Conservation (phyloP, 2,329 filamentous ascomycete genomes). For the Leptodontidium sp. region DNA sequence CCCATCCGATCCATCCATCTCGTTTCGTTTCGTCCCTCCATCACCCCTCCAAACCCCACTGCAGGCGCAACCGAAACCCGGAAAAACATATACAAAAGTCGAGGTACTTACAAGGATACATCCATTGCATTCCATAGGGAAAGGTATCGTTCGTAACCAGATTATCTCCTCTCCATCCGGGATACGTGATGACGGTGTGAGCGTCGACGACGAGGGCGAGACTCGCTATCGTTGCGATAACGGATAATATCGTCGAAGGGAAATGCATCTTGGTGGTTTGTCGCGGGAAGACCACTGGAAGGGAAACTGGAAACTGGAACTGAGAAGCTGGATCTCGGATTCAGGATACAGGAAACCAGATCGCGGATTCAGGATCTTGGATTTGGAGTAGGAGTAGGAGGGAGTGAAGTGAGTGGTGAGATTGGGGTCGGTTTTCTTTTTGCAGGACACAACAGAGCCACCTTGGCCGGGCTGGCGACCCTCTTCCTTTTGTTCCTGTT, state of each 20-base stretch:
- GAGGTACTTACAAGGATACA: conserved; percentile 49
- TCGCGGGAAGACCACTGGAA: background rate
- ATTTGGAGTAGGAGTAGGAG: background rate
- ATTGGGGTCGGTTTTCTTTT: conserved; percentile 17
- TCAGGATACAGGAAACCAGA: conserved; percentile 1
- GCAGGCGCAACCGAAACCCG: background rate
- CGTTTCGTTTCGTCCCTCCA: background rate
- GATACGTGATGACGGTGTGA: conserved; percentile 51
- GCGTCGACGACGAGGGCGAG: conserved; percentile 49
- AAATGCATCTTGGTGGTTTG: conserved; percentile 17
- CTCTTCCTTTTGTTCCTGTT: conserved; percentile 13
- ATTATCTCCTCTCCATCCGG: conserved; percentile 52
- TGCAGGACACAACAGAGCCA: conserved; percentile 1
- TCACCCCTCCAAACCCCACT: conserved; percentile 1
- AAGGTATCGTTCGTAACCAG: conserved; percentile 48
- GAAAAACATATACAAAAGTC: conserved; percentile 22
- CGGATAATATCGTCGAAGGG: conserved; percentile 26
- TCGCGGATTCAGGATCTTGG: conserved; percentile 1
- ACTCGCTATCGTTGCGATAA: conserved; percentile 30
- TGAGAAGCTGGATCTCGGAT: background rate
- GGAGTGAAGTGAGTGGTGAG: background rate
- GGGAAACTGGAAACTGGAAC: background rate
- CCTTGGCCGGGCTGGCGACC: conserved; percentile 4
- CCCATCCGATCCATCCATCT: background rate
- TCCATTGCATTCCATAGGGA: conserved; percentile 50